A percentile compares a stretch with the other conserved stretches of the same genome.
phyloP scores from a whole-genome alignment of 2,329 filamentous ascomycete genomes.

The Fonsecaea monophora region DNA sequence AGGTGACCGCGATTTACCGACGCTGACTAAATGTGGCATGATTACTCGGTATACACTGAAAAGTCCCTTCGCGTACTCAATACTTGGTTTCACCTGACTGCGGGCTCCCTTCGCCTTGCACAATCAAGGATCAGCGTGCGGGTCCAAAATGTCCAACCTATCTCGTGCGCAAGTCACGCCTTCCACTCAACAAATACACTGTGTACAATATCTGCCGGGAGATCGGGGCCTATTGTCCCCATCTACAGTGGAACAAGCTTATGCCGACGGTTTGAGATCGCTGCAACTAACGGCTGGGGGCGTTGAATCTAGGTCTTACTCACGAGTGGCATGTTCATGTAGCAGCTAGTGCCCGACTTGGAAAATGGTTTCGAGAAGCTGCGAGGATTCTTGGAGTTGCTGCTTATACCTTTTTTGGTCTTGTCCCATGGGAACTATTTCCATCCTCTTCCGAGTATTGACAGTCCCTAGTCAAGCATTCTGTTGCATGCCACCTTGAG shows the following conservation, averaged over 20 bases:
- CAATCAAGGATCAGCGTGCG: no score
- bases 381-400: not conserved
- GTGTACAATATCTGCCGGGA: not conserved
- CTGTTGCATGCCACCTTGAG: not conserved
- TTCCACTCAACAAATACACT: not conserved
- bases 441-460: not conserved
- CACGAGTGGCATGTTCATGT: not conserved
- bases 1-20: not conserved
- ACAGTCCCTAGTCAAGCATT: not conserved
- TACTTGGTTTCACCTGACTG: not conserved
- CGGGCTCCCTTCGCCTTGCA: not conserved
- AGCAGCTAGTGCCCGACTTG: not conserved
- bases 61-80: not conserved
- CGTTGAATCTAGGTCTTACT: not conserved
- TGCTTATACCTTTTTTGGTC: not conserved
- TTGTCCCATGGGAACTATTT: not conserved
- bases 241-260: not conserved
- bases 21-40: not conserved
- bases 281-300: not conserved
- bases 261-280: not conserved
- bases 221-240: not conserved
- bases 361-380: not conserved
- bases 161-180: not conserved
- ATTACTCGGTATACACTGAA: not conserved
- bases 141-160: not conserved